Base-by-base conservation (phyloP, 768 basidiomycete genomes). In the Trametes cubensis region DNA sequence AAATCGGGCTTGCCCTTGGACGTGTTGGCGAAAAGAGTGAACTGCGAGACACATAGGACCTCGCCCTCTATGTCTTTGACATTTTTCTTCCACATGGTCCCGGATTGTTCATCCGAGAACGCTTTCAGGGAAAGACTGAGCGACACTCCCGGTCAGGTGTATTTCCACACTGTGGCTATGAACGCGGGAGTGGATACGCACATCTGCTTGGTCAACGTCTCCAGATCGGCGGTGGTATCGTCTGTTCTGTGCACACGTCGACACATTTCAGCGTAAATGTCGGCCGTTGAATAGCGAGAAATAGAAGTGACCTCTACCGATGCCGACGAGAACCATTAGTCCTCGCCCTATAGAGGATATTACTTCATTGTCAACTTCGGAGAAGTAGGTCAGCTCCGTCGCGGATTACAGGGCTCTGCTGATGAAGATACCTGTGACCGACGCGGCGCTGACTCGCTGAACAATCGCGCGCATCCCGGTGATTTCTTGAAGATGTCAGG, bases 1-100 rank as follows among this genome's bases (percentile, higher is more conserved):
- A 98, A 98, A 74, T 97, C 94, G 15, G 91, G 91, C 70, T 95
- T 94, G 26, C 94, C 94, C 74, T 97, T 97, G 55, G 81, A 79
- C 18, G 93, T 94, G 61, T 89, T 89, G 23, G 94, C 91, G 71
- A 95, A 74, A 26, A 99, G 81, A 2, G 95, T 95, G 73, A 97
- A 96, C 68, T 98, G 96, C 1, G 95, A 95, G 17, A 95, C 94
- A 68, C 95, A 98, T 4, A 98, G 83, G 14, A 99, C 83, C 54
- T 96, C 94, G 46, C 94, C 95, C 23, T 85, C 83, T 23, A 97
- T 84, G 65, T 98, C 95, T 74, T 87, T 90, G 50, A 98, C 89
- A 70, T 79, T 92, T 21, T 81, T 76, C 75, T 92, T 95, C 96
- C 96, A 98, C 83, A 89, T 88, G 59, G 82, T 79, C 6, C 80